Evolutionary conservation across 169 alveolate species (phyloP).

Genomic region (Cryptosporidium andersoni): DNA sequence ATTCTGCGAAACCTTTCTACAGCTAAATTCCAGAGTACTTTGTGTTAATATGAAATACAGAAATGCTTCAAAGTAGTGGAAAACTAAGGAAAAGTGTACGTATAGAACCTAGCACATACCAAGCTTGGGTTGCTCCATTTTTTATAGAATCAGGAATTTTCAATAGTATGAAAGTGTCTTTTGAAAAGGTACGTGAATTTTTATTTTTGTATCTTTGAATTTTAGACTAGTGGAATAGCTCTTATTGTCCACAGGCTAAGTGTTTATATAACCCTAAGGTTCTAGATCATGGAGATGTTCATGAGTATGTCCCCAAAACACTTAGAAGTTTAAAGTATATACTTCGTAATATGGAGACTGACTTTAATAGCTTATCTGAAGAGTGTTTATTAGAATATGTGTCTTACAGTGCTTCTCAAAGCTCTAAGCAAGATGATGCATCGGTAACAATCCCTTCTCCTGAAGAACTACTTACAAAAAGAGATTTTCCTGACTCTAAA

Average conservation of each 20-base stretch:
- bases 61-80: constrained; percentile 72
- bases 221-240: not conserved
- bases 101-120: constrained; percentile 60
- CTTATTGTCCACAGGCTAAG: constrained; percentile 25
- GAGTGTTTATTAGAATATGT: constrained; percentile 47
- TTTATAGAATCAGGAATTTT: constrained; percentile 10
- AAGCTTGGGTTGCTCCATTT: constrained; percentile 70
- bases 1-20: not conserved
- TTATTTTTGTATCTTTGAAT: not conserved
- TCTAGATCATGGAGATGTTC: constrained; percentile 1
- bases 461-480: not conserved
- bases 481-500: not conserved
- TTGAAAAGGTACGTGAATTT: constrained; percentile 30
- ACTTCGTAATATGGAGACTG: constrained; percentile 62
- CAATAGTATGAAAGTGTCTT: constrained; percentile 42
- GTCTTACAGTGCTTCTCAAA: constrained; percentile 12
- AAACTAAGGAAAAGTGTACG: constrained; percentile 65
- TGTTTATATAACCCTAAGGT: constrained; percentile 45
- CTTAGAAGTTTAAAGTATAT: constrained; percentile 34
- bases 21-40: constrained; percentile 10
- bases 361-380: constrained; percentile 45
- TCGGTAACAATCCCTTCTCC: constrained; percentile 19
- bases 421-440: not conserved
- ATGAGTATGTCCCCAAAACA: not conserved
- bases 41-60: constrained; percentile 43